Conservation (phyloP, 2,329 filamentous ascomycete genomes). For the Colletotrichum sansevieriae region DNA sequence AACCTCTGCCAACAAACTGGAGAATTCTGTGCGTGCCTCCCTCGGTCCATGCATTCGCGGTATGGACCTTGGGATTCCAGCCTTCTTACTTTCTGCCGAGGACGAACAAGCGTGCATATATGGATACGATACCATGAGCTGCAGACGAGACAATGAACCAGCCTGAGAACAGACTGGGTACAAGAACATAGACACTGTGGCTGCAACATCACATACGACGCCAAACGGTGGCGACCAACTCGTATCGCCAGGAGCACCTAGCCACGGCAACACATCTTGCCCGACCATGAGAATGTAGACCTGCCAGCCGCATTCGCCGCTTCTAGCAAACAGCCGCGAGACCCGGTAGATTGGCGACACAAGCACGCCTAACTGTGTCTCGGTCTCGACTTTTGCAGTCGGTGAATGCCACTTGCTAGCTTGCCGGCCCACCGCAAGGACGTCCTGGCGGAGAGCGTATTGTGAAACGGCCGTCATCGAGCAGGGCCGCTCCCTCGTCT, state of each 20-base stretch:
- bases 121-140: background rate
- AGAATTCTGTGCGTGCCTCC: background rate
- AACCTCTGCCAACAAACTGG: background rate
- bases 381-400: background rate
- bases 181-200: background rate
- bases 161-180: background rate
- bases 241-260: no score
- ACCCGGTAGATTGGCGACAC: slow-evolving; percentile 31
- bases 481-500: slow-evolving; percentile 22
- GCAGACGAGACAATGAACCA: background rate
- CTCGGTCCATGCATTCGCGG: background rate
- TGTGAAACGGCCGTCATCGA: slow-evolving; percentile 30
- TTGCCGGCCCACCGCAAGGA: slow-evolving; percentile 6
- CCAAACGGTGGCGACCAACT: background rate
- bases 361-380: slow-evolving; percentile 19
- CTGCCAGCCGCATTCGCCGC: slow-evolving; percentile 30
- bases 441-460: background rate
- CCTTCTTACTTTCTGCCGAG: background rate
- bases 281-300: slow-evolving; percentile 4
- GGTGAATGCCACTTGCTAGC: no score
- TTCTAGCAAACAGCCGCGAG: slow-evolving; percentile 22
- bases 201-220: slow-evolving; percentile 9
- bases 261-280: background rate
- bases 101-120: no score
- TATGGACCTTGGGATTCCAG: no score